Base-by-base conservation (phyloP, 768 basidiomycete species). In the Imleria badia region DNA sequence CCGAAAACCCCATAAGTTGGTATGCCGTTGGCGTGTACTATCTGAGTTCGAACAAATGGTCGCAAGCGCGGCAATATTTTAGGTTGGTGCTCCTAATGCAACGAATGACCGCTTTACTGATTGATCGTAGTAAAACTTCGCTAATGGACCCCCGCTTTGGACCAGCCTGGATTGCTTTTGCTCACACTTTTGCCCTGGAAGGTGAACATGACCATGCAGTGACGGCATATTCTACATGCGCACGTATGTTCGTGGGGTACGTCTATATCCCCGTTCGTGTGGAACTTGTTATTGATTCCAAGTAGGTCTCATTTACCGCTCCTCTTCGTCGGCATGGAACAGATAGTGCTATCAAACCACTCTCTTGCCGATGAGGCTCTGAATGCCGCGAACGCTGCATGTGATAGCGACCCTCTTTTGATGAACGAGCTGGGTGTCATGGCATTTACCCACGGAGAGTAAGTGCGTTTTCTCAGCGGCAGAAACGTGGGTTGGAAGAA, bases 1-100 rank as follows among this genome's bases (percentile, higher is more conserved):
- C 97, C 0, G 91, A 94, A 65, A 88, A 91, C 40, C 86, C 94
- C 1, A 82, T 92, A 49, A 95, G 92, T 62, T 99, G 97, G 97
- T 99, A 98, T 72, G 93, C 97, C 5, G 97, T 98, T 22, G 97
- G 95, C 0, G 85, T 98, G 20, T 99, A 95, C 91, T 98, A 99
- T 72, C 81, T 96, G 52, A 82, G 86, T 31, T 84, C 85, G 29
- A 81, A 82, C 47, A 91, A 95, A 65, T 99, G 91, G 89, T 76
- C 85, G 12, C 91, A 96, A 62, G 93, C 95, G 3, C 77, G 96
- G 61, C 86, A 95, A 60, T 98, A 95, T 67, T 96, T 98, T 69
- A 96, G 94, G 94, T 93, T 52, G 44, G 78, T 55, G 10, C n/a
- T 33, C 5, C 5, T n/a, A 34, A 9, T 42, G n/a, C 23, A 36